These are phyloP conservation scores for Trichoderma asperellum DNA, from an alignment of 2,329 filamentous ascomycete genomes.

Conservation along the genomic window DNA sequence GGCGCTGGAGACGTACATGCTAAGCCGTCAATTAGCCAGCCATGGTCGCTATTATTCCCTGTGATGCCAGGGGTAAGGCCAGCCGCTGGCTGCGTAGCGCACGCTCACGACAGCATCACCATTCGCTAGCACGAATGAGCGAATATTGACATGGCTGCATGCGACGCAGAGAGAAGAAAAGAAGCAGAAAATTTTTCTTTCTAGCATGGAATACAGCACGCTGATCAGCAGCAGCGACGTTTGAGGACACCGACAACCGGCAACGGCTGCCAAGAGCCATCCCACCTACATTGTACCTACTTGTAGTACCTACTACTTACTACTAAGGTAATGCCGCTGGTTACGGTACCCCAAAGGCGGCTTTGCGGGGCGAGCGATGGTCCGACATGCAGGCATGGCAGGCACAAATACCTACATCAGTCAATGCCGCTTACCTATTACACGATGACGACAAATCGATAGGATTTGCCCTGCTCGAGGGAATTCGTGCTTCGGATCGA, in stretches of 20 bases:
- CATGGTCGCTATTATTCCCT: not conserved
- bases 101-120: constrained; percentile 16
- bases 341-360: constrained; percentile 11
- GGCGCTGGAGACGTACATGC: not conserved
- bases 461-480: not conserved
- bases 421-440: not conserved
- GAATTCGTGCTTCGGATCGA: not conserved
- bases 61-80: constrained; percentile 19
- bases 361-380: constrained; percentile 12
- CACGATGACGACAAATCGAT: not conserved
- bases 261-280: not conserved
- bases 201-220: not conserved
- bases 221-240: constrained; percentile 17
- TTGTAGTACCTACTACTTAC: no score
- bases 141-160: constrained; percentile 18
- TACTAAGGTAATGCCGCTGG: not conserved
- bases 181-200: not conserved
- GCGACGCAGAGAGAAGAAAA: not conserved
- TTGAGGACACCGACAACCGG: constrained; percentile 8
- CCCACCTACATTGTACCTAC: not conserved
- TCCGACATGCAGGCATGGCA: not conserved
- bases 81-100: constrained; percentile 4
- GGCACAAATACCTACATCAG: not conserved
- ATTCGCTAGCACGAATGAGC: constrained; percentile 15
- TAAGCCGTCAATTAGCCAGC: not conserved